A percentile compares a stretch with the other conserved stretches of the same genome.
Conservation (phyloP, 495 filamentous ascomycete genomes). For the Cladorrhinum samala region DNA sequence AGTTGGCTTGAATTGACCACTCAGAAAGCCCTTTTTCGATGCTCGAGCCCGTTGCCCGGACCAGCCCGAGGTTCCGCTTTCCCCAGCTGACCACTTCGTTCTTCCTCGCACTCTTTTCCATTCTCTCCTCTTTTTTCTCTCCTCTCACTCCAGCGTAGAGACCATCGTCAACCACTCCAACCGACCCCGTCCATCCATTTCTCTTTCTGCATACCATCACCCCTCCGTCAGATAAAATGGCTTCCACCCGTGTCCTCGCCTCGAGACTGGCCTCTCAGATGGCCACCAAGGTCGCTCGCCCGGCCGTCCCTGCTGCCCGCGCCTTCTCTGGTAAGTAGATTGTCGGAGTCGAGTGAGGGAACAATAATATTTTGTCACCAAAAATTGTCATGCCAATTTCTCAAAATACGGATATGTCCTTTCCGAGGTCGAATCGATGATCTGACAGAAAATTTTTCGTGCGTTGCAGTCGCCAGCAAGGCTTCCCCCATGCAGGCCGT, state of each 20-base stretch:
- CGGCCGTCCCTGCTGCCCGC: conserved; percentile 57
- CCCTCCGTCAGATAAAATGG: conserved; percentile 57
- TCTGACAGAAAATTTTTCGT: conserved; percentile 12
- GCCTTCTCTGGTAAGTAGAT: conserved; percentile 53
- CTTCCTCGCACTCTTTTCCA: conserved; percentile 25
- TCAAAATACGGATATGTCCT: too few species aligned
- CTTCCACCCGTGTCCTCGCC: conserved; percentile 64
- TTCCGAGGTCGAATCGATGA: neutral
- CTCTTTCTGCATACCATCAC: conserved; percentile 33
- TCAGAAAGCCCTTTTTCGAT: conserved; percentile 17
- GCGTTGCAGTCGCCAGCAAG: conserved; percentile 32
- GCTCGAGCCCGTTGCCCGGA: conserved; percentile 31
- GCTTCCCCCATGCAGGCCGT: conserved; percentile 52
- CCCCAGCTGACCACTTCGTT: conserved; percentile 30
- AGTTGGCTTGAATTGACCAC: conserved; percentile 29
- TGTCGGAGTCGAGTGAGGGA: conserved; percentile 4
- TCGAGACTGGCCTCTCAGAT: conserved; percentile 62
- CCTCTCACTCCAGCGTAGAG: conserved; percentile 36
- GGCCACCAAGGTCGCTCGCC: conserved; percentile 66
- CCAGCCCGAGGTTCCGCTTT: conserved; percentile 31
- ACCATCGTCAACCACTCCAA: conserved; percentile 23
- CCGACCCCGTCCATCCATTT: conserved; percentile 30
- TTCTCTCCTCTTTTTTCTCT: conserved; percentile 35
- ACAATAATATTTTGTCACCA: neutral
- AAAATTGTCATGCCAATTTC: neutral